These are phyloP conservation scores for Graphilbum ipis-grandicollis DNA, from an alignment of 2,329 filamentous ascomycete genomes.

Conservation along the genomic window DNA sequence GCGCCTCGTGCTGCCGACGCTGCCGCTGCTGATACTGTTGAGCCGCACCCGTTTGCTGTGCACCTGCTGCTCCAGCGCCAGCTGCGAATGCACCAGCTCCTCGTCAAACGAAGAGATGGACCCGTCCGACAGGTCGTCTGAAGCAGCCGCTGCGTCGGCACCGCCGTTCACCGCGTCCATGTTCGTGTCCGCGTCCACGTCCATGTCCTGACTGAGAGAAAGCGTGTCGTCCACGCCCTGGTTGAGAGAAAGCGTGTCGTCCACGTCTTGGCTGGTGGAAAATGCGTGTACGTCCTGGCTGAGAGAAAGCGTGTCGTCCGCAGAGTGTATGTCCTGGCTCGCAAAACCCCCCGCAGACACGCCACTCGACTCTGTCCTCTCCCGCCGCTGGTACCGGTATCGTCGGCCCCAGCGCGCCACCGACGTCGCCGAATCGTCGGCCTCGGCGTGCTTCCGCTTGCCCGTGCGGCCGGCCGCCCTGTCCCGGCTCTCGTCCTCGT, in stretches of 20 bases:
- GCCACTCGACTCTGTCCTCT: too few species aligned
- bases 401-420: background rate
- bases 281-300: too few species aligned
- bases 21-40: background rate
- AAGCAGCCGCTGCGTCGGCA: background rate
- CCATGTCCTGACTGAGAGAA: too few species aligned
- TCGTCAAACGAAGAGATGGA: constrained; percentile 7
- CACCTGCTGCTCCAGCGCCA: constrained; percentile 9
- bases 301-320: too few species aligned
- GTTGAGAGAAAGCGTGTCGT: too few species aligned
- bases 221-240: too few species aligned
- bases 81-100: constrained; percentile 14
- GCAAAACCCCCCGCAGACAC: too few species aligned
- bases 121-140: background rate
- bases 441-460: constrained; percentile 3
- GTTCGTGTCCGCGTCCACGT: too few species aligned
- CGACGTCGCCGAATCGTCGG: background rate
- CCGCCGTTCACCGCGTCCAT: too few species aligned
- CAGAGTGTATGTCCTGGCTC: too few species aligned
- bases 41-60: constrained; percentile 7
- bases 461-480: background rate
- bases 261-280: too few species aligned
- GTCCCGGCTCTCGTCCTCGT: constrained; percentile 7
- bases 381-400: background rate
- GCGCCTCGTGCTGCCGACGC: too few species aligned